These are phyloP conservation scores for Globisporangium alternatum DNA, from an alignment of 352 stramenopile genomes.

Conservation along the genomic window DNA sequence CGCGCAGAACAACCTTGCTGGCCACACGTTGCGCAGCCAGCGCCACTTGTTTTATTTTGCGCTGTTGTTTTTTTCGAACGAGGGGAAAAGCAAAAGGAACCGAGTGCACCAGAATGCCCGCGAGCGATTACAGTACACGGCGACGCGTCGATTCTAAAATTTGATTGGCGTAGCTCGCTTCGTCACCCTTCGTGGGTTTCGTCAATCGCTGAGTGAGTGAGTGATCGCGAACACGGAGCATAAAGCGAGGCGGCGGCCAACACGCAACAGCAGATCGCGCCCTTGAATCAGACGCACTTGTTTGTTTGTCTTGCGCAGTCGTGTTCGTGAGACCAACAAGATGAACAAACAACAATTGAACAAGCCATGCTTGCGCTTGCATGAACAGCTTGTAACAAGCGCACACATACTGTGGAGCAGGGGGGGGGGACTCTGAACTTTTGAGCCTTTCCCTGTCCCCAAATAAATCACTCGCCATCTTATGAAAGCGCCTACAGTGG, in stretches of 20 bases:
- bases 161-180: constrained; percentile 3
- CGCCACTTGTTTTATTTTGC: background rate
- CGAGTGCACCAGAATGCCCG: background rate
- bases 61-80: constrained; percentile 3
- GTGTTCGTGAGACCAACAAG: background rate
- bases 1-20: background rate
- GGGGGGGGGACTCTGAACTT: constrained; percentile 6
- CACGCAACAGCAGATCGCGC: background rate
- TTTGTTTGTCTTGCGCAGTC: background rate
- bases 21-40: constrained; percentile 1
- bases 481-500: background rate
- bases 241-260: background rate
- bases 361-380: background rate
- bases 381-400: background rate
- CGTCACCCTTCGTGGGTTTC: constrained; percentile 4
- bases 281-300: background rate
- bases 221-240: background rate
- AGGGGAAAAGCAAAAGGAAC: background rate
- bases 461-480: background rate
- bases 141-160: background rate
- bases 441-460: background rate
- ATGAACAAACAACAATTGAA: background rate
- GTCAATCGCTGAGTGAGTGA: constrained; percentile 3
- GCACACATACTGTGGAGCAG: background rate
- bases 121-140: background rate